Conservation (phyloP, 139 green algal genomes). For the Chlorella vulgaris region DNA sequence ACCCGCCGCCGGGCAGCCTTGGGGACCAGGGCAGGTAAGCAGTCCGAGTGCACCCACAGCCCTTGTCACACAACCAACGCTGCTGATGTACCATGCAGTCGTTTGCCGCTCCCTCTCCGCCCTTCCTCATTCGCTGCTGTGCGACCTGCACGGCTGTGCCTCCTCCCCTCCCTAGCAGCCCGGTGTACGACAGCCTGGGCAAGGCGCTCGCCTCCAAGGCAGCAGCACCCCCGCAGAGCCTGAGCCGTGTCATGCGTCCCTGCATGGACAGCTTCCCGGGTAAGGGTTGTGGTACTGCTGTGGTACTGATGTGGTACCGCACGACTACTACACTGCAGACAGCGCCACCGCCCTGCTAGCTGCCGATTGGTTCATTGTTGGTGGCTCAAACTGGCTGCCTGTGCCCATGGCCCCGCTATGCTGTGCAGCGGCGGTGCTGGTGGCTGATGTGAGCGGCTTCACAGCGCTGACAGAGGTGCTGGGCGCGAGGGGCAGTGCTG, state of each 20-base stretch:
- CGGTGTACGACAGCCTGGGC: neutral
- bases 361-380: too few relatives aligned
- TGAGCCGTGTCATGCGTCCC: constrained; percentile 37
- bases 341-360: too few relatives aligned
- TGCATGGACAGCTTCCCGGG: constrained; percentile 57
- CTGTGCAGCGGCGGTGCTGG: constrained; percentile 63
- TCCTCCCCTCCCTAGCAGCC: neutral
- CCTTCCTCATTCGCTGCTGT: too few relatives aligned
- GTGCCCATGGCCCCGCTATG: neutral
- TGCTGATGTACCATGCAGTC: neutral
- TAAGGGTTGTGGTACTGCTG: neutral
- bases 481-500: constrained; percentile 46
- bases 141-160: neutral
- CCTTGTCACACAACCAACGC: too few relatives aligned
- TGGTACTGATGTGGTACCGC: too few relatives aligned
- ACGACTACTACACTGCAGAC: too few relatives aligned
- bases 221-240: neutral
- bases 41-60: too few relatives aligned
- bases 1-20: neutral
- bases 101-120: too few relatives aligned
- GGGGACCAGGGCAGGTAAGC: neutral
- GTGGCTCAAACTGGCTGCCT: too few relatives aligned
- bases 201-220: neutral
- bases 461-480: constrained; percentile 81
- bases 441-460: constrained; percentile 87